Base-by-base conservation (phyloP, 2,329 filamentous ascomycete species). In the Ophiosphaerella korrae region DNA sequence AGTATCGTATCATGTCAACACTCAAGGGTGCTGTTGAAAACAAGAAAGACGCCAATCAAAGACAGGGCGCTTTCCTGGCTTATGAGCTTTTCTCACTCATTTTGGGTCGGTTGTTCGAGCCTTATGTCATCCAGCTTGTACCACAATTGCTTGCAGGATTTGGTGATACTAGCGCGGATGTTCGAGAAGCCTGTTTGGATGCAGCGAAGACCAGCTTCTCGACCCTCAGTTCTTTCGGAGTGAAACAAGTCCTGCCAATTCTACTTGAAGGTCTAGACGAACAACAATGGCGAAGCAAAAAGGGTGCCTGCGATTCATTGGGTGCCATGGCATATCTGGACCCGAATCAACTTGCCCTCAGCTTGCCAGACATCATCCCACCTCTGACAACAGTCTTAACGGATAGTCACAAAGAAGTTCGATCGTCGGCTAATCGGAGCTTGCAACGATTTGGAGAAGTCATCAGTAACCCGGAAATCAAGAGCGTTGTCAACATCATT, bases 271-370 rank as follows among this genome's bases (percentile, higher is more conserved):
- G 95, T 50, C 84, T 99, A 8, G 92, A 97, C 58, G 94, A 99
- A 58, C 86, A 90, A 45, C 93, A 97, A 73, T 99, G 94, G 94
- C 88, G 94, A 67, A 97, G 92, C 77, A 97, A 99, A 77, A 96
- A 96, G 78, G 94, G 95, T 63, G 94, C 94, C 46, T 99, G 94
- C 70, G 94, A 99, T 71, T 87, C 96, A 23, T 83, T 99, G 12
- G 94, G 94, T 72, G 94, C 94, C 56, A 99, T 99, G 94, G 95
- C 94, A 5, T 99, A 99, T 71, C 84, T 99, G 29, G 94, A 97
- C 71, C 93, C 95, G 7, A 89, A 97, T 60, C 94, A 99, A 73
- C 83, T 99, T 14, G 92, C 94, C 1, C 83, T 88, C 62, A 97
- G 92, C 71, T 78, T 99, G 65, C 94, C 94, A 2, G 92, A 96